These are phyloP conservation scores for Sporisorium reilianum DNA, from an alignment of 1,284 basidiomycete species.

Conservation along the genomic window DNA sequence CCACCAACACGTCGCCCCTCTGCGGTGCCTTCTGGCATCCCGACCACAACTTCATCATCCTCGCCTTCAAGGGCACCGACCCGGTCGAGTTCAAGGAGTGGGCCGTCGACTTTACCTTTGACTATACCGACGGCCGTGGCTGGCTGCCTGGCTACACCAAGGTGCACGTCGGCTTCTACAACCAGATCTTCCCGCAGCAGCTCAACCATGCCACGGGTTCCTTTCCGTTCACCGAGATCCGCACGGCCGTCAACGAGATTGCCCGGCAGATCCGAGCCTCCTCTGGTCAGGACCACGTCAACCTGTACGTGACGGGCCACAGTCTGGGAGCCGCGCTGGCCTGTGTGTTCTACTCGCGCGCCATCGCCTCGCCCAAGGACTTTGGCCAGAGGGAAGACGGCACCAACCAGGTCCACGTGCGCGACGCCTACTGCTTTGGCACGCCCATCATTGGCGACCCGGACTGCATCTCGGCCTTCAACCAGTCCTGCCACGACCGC, in stretches of 20 bases:
- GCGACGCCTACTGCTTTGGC: constrained; percentile 54
- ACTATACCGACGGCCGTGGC: constrained; percentile 43
- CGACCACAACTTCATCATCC: constrained; percentile 44
- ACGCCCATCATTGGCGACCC: constrained; percentile 52
- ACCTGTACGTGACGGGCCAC: constrained; percentile 45
- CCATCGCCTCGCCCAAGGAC: constrained; percentile 41
- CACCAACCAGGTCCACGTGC: constrained; percentile 34
- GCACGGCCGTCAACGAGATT: constrained; percentile 32
- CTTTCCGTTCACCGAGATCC: constrained; percentile 48
- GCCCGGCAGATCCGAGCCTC: constrained; percentile 27
- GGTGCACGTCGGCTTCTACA: constrained; percentile 51
- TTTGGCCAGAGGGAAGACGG: constrained; percentile 36
- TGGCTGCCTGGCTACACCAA: constrained; percentile 51
- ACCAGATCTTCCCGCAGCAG: constrained; percentile 47
- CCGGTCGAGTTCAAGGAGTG: constrained; percentile 70
- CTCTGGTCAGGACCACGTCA: constrained; percentile 34
- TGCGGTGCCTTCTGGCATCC: constrained; percentile 52
- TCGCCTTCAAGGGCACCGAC: constrained; percentile 65
- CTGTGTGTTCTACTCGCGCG: constrained; percentile 39
- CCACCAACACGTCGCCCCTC: constrained; percentile 48
- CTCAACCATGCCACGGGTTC: constrained; percentile 30
- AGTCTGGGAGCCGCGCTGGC: constrained; percentile 50
- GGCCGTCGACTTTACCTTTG: constrained; percentile 67
- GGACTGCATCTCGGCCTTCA: constrained; percentile 48
- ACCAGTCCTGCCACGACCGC: constrained; percentile 24